A percentile compares a stretch with the other conserved stretches of the same genome.
phyloP scores from a whole-genome alignment of 805 yeast genomes.

The Sugiyamaella americana region DNA sequence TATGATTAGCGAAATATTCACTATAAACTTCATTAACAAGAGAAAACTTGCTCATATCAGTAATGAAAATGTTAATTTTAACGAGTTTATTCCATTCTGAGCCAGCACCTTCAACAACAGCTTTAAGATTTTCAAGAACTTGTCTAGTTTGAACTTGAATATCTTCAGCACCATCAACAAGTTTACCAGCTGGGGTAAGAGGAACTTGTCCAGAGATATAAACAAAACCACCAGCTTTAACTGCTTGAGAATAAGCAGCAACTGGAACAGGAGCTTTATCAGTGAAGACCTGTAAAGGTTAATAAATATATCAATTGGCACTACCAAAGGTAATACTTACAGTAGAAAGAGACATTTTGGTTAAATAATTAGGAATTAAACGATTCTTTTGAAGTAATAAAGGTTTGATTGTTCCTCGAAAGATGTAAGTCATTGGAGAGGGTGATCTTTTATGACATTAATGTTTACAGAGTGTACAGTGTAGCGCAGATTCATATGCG shows the following conservation, averaged over 20 bases:
- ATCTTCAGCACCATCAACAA: conserved; percentile 68
- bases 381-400: neutral
- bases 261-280: conserved; percentile 87
- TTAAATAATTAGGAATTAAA: neutral
- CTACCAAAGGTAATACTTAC: neutral
- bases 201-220: conserved; percentile 97
- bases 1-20: conserved; percentile 32
- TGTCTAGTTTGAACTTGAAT: conserved; percentile 41
- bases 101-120: conserved; percentile 77
- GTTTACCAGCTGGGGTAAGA: conserved; percentile 67
- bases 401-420: too few relatives aligned
- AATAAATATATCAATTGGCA: neutral
- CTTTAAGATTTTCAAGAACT: conserved; percentile 38
- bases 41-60: conserved; percentile 83
- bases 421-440: too few relatives aligned
- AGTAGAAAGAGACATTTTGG: neutral
- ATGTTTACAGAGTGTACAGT: too few relatives aligned
- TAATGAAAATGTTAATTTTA: conserved; percentile 82
- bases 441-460: too few relatives aligned
- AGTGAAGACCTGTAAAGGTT: conserved; percentile 12
- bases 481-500: too few relatives aligned
- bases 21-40: conserved; percentile 82
- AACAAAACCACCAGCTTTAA: conserved; percentile 76
- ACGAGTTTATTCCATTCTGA: conserved; percentile 78
- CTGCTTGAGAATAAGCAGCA: conserved; percentile 93